A percentile compares a stretch with the other conserved stretches of the same genome.
phyloP scores from a whole-genome alignment of 2,329 filamentous ascomycete species.

The Hypoxylon sp. region DNA sequence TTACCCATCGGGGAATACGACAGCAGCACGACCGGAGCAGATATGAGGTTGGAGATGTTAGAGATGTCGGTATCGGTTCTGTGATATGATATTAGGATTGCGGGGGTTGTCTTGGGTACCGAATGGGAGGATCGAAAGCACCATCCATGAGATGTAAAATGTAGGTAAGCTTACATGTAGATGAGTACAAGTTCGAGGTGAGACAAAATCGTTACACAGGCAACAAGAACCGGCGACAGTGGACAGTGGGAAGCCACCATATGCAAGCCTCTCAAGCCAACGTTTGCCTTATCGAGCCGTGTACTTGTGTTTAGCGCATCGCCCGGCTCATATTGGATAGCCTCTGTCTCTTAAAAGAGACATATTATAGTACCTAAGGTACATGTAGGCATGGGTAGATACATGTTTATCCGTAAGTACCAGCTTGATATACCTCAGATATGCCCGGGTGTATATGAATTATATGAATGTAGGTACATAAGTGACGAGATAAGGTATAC shows the following conservation, averaged over 20 bases:
- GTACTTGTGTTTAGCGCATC: background rate
- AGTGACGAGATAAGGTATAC: background rate
- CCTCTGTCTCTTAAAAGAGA: background rate
- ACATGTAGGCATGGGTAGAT: background rate
- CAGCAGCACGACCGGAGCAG: background rate
- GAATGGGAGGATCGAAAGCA: background rate
- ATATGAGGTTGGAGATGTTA: background rate
- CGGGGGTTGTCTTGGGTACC: background rate
- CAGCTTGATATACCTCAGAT: background rate
- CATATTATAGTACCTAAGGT: background rate
- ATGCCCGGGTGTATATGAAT: no score
- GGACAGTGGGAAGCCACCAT: background rate
- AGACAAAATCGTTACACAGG: background rate
- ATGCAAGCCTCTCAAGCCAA: background rate
- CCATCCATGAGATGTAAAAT: background rate
- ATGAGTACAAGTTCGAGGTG: background rate
- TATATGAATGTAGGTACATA: background rate
- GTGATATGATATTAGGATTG: background rate
- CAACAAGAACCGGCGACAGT: background rate
- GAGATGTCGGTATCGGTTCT: background rate
- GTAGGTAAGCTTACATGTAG: background rate
- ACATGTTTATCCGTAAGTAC: background rate
- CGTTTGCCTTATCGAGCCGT: background rate
- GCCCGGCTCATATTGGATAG: background rate
- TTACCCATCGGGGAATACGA: background rate